A percentile compares a stretch with the other conserved stretches of the same genome.
Conservation (phyloP, 257 asterid genomes). For the Petunia secreta region DNA sequence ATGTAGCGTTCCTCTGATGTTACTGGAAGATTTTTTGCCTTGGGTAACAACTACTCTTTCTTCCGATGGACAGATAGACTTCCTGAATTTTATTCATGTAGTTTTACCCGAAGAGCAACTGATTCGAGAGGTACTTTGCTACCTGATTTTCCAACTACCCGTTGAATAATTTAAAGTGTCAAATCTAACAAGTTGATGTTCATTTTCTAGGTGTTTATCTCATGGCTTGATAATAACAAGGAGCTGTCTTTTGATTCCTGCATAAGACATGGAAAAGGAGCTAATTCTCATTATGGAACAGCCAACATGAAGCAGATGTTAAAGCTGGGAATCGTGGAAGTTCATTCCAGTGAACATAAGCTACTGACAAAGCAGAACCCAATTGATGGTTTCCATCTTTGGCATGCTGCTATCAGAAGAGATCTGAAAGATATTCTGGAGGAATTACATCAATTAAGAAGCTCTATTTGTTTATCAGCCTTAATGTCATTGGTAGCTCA, state of each 20-base stretch:
- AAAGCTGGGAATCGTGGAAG: conserved; percentile 40
- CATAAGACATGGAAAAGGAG: conserved; percentile 47
- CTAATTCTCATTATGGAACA: conserved; percentile 51
- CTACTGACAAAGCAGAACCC: conserved; percentile 39
- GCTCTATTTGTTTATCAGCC: conserved; percentile 54
- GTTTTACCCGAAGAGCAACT: conserved; percentile 66
- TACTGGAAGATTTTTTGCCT: conserved; percentile 75
- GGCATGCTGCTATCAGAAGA: conserved; percentile 75
- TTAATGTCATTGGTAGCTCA: conserved; percentile 61
- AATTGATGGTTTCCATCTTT: conserved; percentile 56
- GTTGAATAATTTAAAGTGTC: conserved; percentile 24
- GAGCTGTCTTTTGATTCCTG: conserved; percentile 39
- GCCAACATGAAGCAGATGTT: conserved; percentile 49
- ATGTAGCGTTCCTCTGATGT: conserved; percentile 71
- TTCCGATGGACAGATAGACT: conserved; percentile 55
- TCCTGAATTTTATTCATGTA: conserved; percentile 54
- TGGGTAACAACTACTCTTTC: conserved; percentile 67
- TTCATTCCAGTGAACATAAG: conserved; percentile 38
- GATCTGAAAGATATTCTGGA: conserved; percentile 53
- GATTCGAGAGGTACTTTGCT: conserved; percentile 70
- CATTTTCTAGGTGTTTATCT: conserved; percentile 60
- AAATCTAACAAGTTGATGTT: conserved; percentile 37
- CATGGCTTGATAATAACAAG: conserved; percentile 64
- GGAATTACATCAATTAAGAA: conserved; percentile 57
- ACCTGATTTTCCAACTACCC: conserved; percentile 28